Base-by-base conservation (phyloP, 2,329 filamentous ascomycete genomes). In the Phaeosphaeria sp. region DNA sequence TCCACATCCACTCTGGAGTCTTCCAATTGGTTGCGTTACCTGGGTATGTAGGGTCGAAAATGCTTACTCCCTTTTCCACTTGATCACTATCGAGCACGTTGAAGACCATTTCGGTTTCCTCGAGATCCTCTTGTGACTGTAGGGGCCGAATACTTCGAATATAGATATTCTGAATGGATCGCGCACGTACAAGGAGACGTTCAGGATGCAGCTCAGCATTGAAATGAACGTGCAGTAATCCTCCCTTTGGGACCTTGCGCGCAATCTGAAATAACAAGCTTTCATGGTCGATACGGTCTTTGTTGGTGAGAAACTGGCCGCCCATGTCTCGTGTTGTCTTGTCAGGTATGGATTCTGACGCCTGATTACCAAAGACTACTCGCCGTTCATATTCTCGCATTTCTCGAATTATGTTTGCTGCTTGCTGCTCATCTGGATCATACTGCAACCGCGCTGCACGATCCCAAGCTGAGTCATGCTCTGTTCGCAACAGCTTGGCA, bases 141-240 rank as follows among this genome's bases (percentile, higher is more conserved):
- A 91, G 77, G 3, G 83, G 82, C 30, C 80, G 66, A 36, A 83
- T 84, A 76, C 88, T 91, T 56, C 84, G 86, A 65, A 92, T 88
- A 69, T 87, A 91, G 88, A 93, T 91, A 39, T 71, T 74, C 3
- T 49, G 69, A 80, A 88, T 86, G 5, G 73, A 44, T 11, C 78
- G 72, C 60, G 80, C 79, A 80, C 84, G 63, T 79, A 85, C 64
- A 80, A 92, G 79, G 20, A 92, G 79, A 5, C 87, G 81, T 1
- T 80, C 73, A 9, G 89, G 88, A 15, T 81, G 79, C 4, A 92
- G 79, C 59, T 89, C 91, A n/a, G 90, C 84, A 72, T 92, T 93
- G 80, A 91, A 92, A 74, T 93, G 90, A 22, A 92, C 84, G 73
- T 93, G 90, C 22, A 92, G 79, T 70, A 92, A 88, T 0, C 84